Evolutionary conservation across 352 stramenopile genomes (phyloP).

Genomic region (Globisporangium rhizosaccharum): DNA sequence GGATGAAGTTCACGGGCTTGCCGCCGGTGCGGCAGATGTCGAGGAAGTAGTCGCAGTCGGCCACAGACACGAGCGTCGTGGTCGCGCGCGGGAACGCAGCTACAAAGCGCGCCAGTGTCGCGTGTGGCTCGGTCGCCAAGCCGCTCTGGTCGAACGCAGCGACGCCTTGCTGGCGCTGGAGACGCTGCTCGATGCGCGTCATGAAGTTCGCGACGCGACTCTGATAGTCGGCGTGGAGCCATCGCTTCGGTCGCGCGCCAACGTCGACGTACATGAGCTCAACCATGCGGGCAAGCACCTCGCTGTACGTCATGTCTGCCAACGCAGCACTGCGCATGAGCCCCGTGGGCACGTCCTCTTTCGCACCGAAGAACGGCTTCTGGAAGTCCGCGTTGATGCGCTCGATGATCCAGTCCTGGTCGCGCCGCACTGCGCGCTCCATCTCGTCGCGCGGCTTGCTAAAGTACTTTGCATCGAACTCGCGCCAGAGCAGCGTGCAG

Average conservation of each 20-base stretch:
- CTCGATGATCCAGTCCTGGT: slow-evolving; percentile 77
- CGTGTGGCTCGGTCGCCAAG: slow-evolving; percentile 35
- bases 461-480: slow-evolving; percentile 88
- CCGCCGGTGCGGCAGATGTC: slow-evolving; percentile 73
- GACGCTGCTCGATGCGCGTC: slow-evolving; percentile 58
- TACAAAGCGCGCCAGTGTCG: slow-evolving; percentile 40
- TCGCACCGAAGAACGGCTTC: slow-evolving; percentile 86
- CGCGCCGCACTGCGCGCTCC: slow-evolving; percentile 58
- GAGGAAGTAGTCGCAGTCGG: slow-evolving; percentile 81
- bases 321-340: slow-evolving; percentile 43
- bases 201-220: slow-evolving; percentile 76
- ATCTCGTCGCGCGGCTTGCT: slow-evolving; percentile 66
- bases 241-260: slow-evolving; percentile 47
- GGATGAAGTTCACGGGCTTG: slow-evolving; percentile 87
- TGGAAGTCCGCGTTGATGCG: slow-evolving; percentile 84
- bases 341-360: slow-evolving; percentile 31
- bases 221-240: slow-evolving; percentile 67
- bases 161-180: slow-evolving; percentile 30
- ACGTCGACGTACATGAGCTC: slow-evolving; percentile 72
- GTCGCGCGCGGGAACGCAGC: slow-evolving; percentile 42
- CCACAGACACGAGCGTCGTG: slow-evolving; percentile 59
- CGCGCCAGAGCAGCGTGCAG: slow-evolving; percentile 67
- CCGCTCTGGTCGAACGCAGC: slow-evolving; percentile 37
- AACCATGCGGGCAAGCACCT: slow-evolving; percentile 73
- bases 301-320: slow-evolving; percentile 83